These are phyloP conservation scores for Acanthamoeba royreba DNA, from an alignment of 208 protist genomes.

Conservation along the genomic window DNA sequence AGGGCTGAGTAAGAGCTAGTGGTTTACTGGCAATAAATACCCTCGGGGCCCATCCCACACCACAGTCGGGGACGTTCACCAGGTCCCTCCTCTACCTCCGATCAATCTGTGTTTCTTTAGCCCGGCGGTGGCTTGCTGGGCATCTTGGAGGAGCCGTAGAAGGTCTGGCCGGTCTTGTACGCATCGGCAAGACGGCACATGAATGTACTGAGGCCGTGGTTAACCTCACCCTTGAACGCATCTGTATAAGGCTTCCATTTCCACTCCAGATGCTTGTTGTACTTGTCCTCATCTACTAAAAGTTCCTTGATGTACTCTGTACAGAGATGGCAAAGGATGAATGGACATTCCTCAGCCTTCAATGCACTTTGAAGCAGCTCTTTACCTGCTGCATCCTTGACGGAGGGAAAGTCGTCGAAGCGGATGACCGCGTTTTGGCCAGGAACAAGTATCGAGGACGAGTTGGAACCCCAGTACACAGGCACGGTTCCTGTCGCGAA, in stretches of 20 bases:
- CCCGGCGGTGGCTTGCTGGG: too few species aligned
- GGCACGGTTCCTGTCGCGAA: background rate
- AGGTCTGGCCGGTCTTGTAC: background rate
- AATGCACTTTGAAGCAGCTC: too few species aligned
- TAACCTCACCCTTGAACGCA: background rate
- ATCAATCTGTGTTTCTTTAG: too few species aligned
- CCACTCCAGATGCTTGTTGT: conserved; percentile 58
- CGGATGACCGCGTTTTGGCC: conserved; percentile 17
- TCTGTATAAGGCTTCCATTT: background rate
- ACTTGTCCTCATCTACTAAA: conserved; percentile 42
- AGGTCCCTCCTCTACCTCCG: too few species aligned
- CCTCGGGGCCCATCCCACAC: too few species aligned
- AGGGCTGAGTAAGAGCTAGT: too few species aligned
- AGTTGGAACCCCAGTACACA: conserved; percentile 55
- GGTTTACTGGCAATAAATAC: too few species aligned
- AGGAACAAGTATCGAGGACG: background rate
- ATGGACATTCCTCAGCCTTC: too few species aligned
- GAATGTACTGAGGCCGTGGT: background rate
- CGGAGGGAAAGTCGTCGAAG: background rate
- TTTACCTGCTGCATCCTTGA: background rate
- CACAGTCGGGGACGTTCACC: too few species aligned
- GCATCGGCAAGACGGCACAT: background rate
- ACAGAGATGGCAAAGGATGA: background rate
- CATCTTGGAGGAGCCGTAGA: background rate
- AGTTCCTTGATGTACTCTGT: conserved; percentile 58